Base-by-base conservation (phyloP, 176 grass and related monocot species). In the Rhynchospora pubera region DNA sequence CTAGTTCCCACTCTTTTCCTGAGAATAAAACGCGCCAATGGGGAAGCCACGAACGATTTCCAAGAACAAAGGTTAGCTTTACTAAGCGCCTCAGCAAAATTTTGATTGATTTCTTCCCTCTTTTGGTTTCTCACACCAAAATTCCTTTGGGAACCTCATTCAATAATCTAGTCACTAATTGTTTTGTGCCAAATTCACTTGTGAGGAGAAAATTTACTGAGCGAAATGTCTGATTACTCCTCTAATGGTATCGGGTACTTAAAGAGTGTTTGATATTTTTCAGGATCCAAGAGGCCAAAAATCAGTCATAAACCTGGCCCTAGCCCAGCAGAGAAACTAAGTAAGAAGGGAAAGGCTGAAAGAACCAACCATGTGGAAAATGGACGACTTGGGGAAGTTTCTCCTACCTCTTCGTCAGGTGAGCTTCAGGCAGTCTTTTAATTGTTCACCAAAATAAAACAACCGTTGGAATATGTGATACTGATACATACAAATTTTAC, bases 401-500 rank as follows among this genome's bases (percentile, higher is more conserved):
- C 76, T 58, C 70, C 60, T 57, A 26, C 44, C 8, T 85, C 83
- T 63, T 70, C 63, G 9, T 71, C 84, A 62, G 85, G 85, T 86
- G 77, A 65, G 22, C 12, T 75, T 75, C 71, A 6, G 52, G 6
- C 47, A 53, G 28, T 26, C 51, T 1, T 74, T 30, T 75, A 53
- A 28, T 43, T 75, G 47, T 5, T 75, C 52, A 53, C 28, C 12
- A 15, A 39, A 66, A 39, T 1, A 66, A 28, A 28, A 28, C 26
- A 28, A 28, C 26, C 26, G 26, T 28, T 42, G 13, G 30, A 66
- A 16, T 16, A 39, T 34, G 28, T 7, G 28, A 39, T n/a, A n/a
- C n/a, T n/a, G n/a, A n/a, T 66, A 39, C 11, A 66, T 4, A 5
- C 63, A 66, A 39, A 14, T 16, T 39, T 9, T 65, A 65, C 1